Evolutionary conservation across 1,284 basidiomycete genomes (phyloP).

Genomic region (Heterobasidion parviporum): DNA sequence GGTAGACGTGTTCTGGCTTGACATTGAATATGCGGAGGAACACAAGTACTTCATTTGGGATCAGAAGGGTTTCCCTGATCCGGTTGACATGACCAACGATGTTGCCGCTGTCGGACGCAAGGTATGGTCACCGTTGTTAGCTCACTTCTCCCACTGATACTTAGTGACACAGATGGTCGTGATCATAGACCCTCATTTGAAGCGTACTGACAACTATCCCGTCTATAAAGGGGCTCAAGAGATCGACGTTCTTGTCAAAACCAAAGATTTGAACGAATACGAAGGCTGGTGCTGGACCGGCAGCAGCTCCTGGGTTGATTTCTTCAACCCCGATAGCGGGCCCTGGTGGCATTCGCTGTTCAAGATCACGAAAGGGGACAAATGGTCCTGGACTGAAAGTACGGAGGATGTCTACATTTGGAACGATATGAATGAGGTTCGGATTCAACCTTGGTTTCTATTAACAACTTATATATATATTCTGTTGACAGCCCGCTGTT

Average conservation of each 20-base stretch:
- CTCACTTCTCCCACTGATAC: neutral
- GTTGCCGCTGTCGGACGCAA: conserved; percentile 84
- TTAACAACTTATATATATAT: neutral
- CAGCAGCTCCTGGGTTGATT: conserved; percentile 93
- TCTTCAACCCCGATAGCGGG: conserved; percentile 89
- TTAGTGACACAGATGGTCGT: conserved; percentile 74
- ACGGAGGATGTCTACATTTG: conserved; percentile 84
- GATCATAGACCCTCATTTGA: conserved; percentile 95
- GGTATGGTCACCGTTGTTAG: conserved; percentile 30
- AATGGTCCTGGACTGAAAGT: conserved; percentile 69
- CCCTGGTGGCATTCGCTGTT: conserved; percentile 88
- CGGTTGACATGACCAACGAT: conserved; percentile 87
- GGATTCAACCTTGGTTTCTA: conserved; percentile 8
- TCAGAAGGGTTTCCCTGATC: conserved; percentile 86
- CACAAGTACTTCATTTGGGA: conserved; percentile 99
- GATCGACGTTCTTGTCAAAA: conserved; percentile 76
- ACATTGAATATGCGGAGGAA: conserved; percentile 93
- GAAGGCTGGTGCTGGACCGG: conserved; percentile 99
- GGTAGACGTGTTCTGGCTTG: conserved; percentile 96
- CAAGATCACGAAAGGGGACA: conserved; percentile 43
- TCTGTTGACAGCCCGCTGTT: conserved; percentile 67
- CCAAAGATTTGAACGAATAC: conserved; percentile 71
- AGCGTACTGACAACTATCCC: conserved; percentile 75
- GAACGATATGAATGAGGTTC: conserved; percentile 99
- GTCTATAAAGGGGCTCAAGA: conserved; percentile 85